Evolutionary conservation across 1,139 yeast genomes (phyloP).

Genomic region (Petasospora rhodanensis): DNA sequence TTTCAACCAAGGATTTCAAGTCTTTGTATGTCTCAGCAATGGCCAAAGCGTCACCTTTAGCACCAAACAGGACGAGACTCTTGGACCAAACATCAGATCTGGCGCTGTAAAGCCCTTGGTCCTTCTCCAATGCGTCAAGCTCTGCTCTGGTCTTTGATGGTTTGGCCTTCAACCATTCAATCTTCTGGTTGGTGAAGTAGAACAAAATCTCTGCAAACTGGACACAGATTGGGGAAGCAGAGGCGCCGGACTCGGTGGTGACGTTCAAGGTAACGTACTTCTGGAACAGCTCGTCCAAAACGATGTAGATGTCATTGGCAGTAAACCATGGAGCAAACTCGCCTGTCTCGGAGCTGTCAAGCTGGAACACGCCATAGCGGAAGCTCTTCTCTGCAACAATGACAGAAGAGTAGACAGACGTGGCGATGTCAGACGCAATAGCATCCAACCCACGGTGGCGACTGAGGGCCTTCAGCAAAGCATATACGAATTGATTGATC

Average conservation of each 20-base stretch:
- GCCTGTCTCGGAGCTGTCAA: slow-evolving; percentile 25
- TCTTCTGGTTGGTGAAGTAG: slow-evolving; percentile 31
- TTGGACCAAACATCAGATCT: slow-evolving; percentile 49
- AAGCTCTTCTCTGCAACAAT: slow-evolving; percentile 40
- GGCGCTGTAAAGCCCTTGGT: slow-evolving; percentile 24
- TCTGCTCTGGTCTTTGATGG: slow-evolving; percentile 24
- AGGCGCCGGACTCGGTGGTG: slow-evolving; percentile 1
- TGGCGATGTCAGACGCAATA: slow-evolving; percentile 33
- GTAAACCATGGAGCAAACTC: slow-evolving; percentile 34
- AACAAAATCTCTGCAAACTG: slow-evolving; percentile 32
- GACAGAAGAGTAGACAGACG: slow-evolving; percentile 36
- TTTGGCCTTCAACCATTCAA: slow-evolving; percentile 28
- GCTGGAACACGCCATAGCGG: slow-evolving; percentile 26
- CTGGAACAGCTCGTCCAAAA: slow-evolving; percentile 29
- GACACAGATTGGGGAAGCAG: slow-evolving; percentile 23
- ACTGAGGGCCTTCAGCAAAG: slow-evolving; percentile 30
- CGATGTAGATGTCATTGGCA: slow-evolving; percentile 20
- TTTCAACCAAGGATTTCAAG: slow-evolving; percentile 58
- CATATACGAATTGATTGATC: slow-evolving; percentile 36
- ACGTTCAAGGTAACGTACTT: slow-evolving; percentile 17
- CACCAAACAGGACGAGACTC: slow-evolving; percentile 43
- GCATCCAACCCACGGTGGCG: slow-evolving; percentile 28
- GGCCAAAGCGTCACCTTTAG: slow-evolving; percentile 50
- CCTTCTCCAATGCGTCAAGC: slow-evolving; percentile 19
- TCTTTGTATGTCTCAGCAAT: slow-evolving; percentile 68